Evolutionary conservation across 176 grass and related monocot species (phyloP).

Genomic region (Juncus effusus): DNA sequence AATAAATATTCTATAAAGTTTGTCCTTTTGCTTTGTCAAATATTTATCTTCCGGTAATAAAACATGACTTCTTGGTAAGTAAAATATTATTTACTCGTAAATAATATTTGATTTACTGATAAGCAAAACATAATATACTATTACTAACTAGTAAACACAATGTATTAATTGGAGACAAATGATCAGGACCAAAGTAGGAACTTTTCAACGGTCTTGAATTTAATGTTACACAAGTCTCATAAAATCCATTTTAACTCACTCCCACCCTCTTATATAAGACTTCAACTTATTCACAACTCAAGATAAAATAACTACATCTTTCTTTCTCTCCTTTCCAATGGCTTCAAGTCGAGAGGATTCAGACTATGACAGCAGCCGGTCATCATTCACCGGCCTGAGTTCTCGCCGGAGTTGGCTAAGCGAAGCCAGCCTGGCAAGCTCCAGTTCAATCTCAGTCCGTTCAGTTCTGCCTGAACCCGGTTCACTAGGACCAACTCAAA

Average conservation of each 20-base stretch:
- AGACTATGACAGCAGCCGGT: slow-evolving; percentile 74
- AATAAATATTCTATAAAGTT: no score
- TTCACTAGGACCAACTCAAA: slow-evolving; percentile 13
- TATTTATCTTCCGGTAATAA: no score
- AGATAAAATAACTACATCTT: neutral
- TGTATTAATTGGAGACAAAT: no score
- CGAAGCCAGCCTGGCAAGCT: slow-evolving; percentile 58
- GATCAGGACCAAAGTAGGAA: no score
- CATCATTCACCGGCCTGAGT: slow-evolving; percentile 53
- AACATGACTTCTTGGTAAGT: no score
- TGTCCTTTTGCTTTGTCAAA: no score
- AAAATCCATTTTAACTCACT: neutral
- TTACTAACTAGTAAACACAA: no score
- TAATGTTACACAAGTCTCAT: slow-evolving; percentile 4
- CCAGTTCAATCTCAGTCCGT: slow-evolving; percentile 61
- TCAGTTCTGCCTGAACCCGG: slow-evolving; percentile 30
- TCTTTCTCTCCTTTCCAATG: slow-evolving; percentile 28
- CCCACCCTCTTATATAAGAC: slow-evolving; percentile 18
- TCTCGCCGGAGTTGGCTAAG: slow-evolving; percentile 78
- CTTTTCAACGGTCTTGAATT: neutral
- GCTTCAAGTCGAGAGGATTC: slow-evolving; percentile 59
- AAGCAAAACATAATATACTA: no score
- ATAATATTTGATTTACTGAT: no score
- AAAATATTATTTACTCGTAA: no score
- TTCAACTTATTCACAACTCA: slow-evolving; percentile 3